Evolutionary conservation across 73 alveolate genomes (phyloP).

Genomic region (Paramecium tetraurelia): DNA sequence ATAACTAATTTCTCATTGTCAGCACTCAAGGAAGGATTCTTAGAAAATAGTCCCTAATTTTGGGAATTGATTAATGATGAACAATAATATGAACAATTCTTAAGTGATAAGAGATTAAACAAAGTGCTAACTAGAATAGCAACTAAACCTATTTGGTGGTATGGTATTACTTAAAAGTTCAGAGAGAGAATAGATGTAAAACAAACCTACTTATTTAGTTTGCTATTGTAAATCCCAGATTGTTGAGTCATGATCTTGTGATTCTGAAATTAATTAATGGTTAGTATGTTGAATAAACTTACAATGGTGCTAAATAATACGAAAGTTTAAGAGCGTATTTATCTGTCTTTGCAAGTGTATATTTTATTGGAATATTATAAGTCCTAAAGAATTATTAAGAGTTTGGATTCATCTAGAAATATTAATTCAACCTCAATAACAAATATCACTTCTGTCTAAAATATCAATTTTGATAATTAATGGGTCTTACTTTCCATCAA

Average conservation of each 20-base stretch:
- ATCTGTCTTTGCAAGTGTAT: background rate
- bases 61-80: background rate
- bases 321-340: conserved; percentile 4
- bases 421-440: background rate
- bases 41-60: conserved; percentile 1
- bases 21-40: background rate
- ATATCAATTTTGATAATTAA: background rate
- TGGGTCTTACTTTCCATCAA: background rate
- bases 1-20: background rate
- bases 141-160: conserved; percentile 4
- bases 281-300: background rate
- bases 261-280: background rate
- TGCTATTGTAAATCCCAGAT: conserved; percentile 7
- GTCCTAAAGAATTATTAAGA: background rate
- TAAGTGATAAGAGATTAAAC: background rate
- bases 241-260: background rate
- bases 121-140: background rate
- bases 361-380: background rate
- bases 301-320: background rate
- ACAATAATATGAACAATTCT: background rate
- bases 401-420: background rate
- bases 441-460: background rate
- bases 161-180: background rate
- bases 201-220: background rate
- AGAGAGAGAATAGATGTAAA: background rate